Base-by-base conservation (phyloP, 352 stramenopile species). In the Phytophthora kernoviae region DNA sequence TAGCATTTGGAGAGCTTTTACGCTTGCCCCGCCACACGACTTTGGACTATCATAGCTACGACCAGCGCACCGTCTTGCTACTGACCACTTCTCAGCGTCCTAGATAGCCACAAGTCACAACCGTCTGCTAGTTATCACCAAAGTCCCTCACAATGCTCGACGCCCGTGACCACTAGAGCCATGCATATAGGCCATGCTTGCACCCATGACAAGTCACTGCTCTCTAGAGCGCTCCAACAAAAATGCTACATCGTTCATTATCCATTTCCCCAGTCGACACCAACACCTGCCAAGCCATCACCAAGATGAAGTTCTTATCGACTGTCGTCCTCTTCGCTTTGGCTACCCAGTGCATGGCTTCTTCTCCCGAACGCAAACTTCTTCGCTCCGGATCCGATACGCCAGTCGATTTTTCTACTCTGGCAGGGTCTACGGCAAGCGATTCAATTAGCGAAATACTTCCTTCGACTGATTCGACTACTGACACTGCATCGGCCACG, bases 261-360 rank as follows among this genome's bases (percentile, higher is more conserved):
- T 42, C 17, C 45, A n/a, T 52, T 52, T 42, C 4, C 27, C 17
- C 6, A 30, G 7, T 21, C 27, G 17, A 40, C 24, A n/a, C 22
- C 22, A 42, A 27, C 27, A 52, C 5, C 17, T 20, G 4, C 7
- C 15, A 42, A 22, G 5, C 17, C 14, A 52, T 27, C 27, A 6
- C 20, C 27, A 21, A 30, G n/a, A 52, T 52, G 45, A 17, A 52
- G 27, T 17, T 52, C 21, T 11, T 52, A 7, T 41, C 45, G 14
- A 42, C 22, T 18, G 20, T 30, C 45, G 15, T 20, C 27, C 26
- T 52, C 15, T 30, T 52, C 8, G 45, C 45, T 27, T 26, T 36
- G 14, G 44, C 8, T 41, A 9, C 17, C 15, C 45, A 42, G 27
- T 40, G 30, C 33, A 32, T 17, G 27, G 22, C 32, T 21, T 20